Percentiles rank a stretch among this genome's conserved stretches.
These are phyloP conservation scores for Hypholoma sublateritium DNA, from an alignment of 768 basidiomycete genomes.

Conservation along the genomic window DNA sequence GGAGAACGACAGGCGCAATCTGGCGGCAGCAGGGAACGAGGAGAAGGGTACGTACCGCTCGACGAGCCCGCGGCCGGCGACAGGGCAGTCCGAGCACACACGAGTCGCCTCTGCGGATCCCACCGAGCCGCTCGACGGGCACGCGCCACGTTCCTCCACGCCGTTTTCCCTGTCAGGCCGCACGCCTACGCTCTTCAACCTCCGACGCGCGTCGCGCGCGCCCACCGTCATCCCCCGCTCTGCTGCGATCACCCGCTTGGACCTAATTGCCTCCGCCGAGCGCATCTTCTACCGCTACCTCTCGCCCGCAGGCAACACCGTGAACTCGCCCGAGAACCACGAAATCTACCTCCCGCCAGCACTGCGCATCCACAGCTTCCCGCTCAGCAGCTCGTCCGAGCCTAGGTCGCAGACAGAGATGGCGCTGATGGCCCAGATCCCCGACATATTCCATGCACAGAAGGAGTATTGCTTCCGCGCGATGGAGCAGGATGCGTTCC, in stretches of 20 bases:
- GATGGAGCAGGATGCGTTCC: slow-evolving; percentile 95
- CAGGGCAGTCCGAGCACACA: slow-evolving; percentile 41
- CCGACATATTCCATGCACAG: slow-evolving; percentile 96
- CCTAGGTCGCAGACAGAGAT: slow-evolving; percentile 70
- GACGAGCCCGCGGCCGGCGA: slow-evolving; percentile 54
- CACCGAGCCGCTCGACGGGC: slow-evolving; percentile 30
- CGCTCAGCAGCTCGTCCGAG: slow-evolving; percentile 71
- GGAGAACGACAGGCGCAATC: slow-evolving; percentile 70
- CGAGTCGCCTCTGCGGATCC: slow-evolving; percentile 52
- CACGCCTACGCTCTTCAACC: slow-evolving; percentile 74
- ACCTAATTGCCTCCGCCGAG: slow-evolving; percentile 91
- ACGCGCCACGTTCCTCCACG: slow-evolving; percentile 66
- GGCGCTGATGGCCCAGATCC: slow-evolving; percentile 81
- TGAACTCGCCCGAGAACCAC: slow-evolving; percentile 85
- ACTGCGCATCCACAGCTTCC: slow-evolving; percentile 89
- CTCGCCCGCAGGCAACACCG: slow-evolving; percentile 72
- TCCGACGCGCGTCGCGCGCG: slow-evolving; percentile 79
- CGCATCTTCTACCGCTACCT: slow-evolving; percentile 96
- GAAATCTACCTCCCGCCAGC: slow-evolving; percentile 97
- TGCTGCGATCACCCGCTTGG: slow-evolving; percentile 83
- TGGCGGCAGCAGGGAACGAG: slow-evolving; percentile 49
- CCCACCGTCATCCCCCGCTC: slow-evolving; percentile 94
- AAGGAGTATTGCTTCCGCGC: slow-evolving; percentile 97
- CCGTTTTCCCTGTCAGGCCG: slow-evolving; percentile 77
- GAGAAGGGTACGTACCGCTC: slow-evolving; percentile 46